Evolutionary conservation across 176 grass and related monocot genomes (phyloP).

Genomic region (Aegilops bicornis): DNA sequence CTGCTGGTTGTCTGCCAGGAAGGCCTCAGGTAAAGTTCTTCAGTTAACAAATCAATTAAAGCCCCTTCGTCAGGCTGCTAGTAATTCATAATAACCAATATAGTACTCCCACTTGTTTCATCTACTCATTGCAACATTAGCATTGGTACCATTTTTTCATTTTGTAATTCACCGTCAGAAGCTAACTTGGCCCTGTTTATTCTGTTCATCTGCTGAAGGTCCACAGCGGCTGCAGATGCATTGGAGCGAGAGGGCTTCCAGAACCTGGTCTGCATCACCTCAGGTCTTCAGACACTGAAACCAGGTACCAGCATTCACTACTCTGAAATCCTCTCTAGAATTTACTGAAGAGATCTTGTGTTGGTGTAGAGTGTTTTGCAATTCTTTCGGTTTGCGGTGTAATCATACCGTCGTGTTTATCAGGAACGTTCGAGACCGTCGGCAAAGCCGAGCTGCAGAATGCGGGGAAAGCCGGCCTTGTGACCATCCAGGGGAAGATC

Average conservation of each 20-base stretch:
- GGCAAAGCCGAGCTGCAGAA: constrained; percentile 72
- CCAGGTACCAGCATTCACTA: constrained; percentile 46
- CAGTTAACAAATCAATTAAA: neutral
- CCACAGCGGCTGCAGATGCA: constrained; percentile 66
- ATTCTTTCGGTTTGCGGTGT: neutral
- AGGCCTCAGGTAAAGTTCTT: constrained; percentile 67
- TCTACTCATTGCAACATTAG: neutral
- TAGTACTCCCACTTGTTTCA: neutral
- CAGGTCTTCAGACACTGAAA: constrained; percentile 83
- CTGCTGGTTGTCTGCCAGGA: constrained; percentile 87
- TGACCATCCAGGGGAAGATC: constrained; percentile 88
- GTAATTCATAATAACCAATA: neutral
- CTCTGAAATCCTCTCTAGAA: neutral
- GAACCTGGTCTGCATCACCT: constrained; percentile 76
- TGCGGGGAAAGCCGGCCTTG: constrained; percentile 86
- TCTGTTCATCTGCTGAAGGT: constrained; percentile 46
- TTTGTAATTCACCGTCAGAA: neutral
- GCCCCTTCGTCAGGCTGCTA: neutral
- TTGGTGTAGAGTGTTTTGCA: neutral
- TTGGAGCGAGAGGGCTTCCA: constrained; percentile 81
- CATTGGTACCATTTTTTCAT: neutral
- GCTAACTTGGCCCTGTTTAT: neutral
- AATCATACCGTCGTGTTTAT: neutral
- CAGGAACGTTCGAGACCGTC: constrained; percentile 74
- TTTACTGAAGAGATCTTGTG: neutral